phyloP scores from a whole-genome alignment of 2,329 filamentous ascomycete species.

The Neofusicoccum kwambonambiense region DNA sequence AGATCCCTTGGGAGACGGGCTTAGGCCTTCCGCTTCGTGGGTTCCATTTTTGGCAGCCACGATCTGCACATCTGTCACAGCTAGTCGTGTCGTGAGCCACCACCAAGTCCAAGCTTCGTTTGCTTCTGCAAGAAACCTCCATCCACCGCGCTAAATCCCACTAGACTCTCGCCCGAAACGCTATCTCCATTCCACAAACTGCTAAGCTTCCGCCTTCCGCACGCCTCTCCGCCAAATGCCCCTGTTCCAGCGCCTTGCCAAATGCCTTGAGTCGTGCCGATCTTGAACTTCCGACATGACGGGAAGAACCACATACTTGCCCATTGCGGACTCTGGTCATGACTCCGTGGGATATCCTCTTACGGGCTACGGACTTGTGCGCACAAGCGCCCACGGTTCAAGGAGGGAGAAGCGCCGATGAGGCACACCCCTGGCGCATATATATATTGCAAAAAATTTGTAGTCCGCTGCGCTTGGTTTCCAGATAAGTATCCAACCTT shows the following conservation, averaged over 20 bases:
- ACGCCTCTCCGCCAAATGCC: background rate
- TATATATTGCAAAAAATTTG: too few relatives aligned
- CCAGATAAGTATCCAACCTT: background rate
- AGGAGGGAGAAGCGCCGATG: background rate
- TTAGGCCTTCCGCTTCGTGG: too few relatives aligned
- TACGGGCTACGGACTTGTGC: background rate
- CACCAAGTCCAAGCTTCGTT: background rate
- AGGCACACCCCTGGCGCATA: background rate
- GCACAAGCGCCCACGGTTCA: too few relatives aligned
- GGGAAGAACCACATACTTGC: background rate
- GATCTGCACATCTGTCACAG: background rate
- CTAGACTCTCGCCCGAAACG: background rate
- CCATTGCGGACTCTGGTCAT: background rate
- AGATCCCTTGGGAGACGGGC: too few relatives aligned
- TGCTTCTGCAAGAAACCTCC: too few relatives aligned
- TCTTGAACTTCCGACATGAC: background rate
- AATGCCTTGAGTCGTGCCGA: background rate
- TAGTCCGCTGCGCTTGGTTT: background rate
- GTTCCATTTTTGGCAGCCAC: too few relatives aligned
- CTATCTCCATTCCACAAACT: background rate
- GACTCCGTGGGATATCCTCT: background rate
- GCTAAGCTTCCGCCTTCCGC: background rate
- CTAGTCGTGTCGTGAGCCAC: background rate
- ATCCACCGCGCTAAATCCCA: background rate
- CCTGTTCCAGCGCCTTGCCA: background rate